These are phyloP conservation scores for Trametes cinnabarina DNA, from an alignment of 768 basidiomycete species.

Conservation along the genomic window DNA sequence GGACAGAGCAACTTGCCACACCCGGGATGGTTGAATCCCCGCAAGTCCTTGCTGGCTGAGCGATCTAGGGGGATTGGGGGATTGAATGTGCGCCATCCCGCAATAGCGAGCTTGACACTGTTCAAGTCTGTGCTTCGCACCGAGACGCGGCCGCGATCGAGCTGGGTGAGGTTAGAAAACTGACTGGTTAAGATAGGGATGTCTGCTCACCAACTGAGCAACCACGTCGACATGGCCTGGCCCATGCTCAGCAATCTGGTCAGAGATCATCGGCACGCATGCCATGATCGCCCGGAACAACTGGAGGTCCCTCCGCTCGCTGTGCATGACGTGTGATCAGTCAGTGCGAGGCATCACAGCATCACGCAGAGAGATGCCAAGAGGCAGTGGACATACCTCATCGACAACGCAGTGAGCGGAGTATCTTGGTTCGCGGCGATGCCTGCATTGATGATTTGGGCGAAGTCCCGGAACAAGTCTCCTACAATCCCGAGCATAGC, in stretches of 20 bases:
- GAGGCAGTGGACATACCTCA: background rate
- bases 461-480: background rate
- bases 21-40: background rate
- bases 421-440: background rate
- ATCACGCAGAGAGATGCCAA: no score
- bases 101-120: background rate
- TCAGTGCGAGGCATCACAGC: no score
- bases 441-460: background rate
- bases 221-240: background rate
- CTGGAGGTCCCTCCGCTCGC: background rate
- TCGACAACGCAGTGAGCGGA: background rate
- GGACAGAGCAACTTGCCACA: background rate
- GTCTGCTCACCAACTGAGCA: background rate
- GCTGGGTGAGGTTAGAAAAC: background rate
- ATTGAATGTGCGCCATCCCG: background rate
- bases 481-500: background rate
- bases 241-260: background rate
- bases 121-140: background rate
- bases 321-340: no score
- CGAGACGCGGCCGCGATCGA: background rate
- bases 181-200: background rate
- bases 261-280: background rate
- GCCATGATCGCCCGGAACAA: background rate
- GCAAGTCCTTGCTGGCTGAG: background rate
- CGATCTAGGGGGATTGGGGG: background rate